These are phyloP conservation scores for Fusarium nelsonii DNA, from an alignment of 2,329 filamentous ascomycete species.

Conservation along the genomic window DNA sequence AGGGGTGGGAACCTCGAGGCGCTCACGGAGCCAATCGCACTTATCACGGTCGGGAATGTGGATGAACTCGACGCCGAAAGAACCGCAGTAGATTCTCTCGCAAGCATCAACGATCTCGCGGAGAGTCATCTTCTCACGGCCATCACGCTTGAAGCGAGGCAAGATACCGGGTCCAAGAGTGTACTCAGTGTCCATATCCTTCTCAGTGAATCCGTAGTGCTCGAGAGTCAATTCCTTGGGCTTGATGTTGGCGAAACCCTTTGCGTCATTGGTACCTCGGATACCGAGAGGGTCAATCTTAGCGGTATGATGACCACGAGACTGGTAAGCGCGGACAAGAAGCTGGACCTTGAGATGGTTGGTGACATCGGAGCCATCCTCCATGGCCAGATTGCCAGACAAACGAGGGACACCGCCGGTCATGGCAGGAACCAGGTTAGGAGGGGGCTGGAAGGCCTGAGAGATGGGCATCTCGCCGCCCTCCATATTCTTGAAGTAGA, in stretches of 20 bases:
- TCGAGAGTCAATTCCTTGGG: slow-evolving; percentile 94
- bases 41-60: slow-evolving; percentile 98
- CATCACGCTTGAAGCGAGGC: slow-evolving; percentile 90
- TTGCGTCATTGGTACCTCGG: slow-evolving; percentile 68
- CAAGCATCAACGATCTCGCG: slow-evolving; percentile 93
- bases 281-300: slow-evolving; percentile 97
- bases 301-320: slow-evolving; percentile 97
- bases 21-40: slow-evolving; percentile 97
- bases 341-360: slow-evolving; percentile 99
- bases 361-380: slow-evolving; percentile 83
- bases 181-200: slow-evolving; percentile 93
- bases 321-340: slow-evolving; percentile 96
- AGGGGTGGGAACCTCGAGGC: slow-evolving; percentile 90
- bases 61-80: slow-evolving; percentile 98
- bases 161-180: slow-evolving; percentile 93
- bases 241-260: slow-evolving; percentile 87
- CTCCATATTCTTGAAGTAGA: slow-evolving; percentile 99
- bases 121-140: slow-evolving; percentile 94
- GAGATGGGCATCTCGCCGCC: slow-evolving; percentile 97
- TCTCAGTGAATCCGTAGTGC: slow-evolving; percentile 95
- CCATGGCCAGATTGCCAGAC: slow-evolving; percentile 75
- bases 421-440: slow-evolving; percentile 87
- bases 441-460: slow-evolving; percentile 95
- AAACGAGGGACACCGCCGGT: slow-evolving; percentile 81
- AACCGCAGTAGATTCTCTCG: slow-evolving; percentile 95